Percentiles rank a stretch among this genome's conserved stretches.
These are phyloP conservation scores for Lanmaoa rubissima DNA, from an alignment of 768 basidiomycete genomes.

Conservation along the genomic window DNA sequence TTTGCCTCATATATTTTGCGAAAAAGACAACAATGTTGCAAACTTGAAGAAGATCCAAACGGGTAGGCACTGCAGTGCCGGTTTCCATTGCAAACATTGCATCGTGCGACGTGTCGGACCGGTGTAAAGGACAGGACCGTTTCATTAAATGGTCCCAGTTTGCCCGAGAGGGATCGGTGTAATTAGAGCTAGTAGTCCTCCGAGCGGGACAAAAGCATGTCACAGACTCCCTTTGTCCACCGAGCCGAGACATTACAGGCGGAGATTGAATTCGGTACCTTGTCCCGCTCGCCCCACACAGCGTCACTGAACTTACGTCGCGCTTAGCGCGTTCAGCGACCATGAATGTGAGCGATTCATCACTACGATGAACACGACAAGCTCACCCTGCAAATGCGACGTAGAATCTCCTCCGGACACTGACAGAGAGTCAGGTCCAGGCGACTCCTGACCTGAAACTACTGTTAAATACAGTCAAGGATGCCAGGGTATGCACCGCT, in stretches of 20 bases:
- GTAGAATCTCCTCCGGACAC: constrained; percentile 86
- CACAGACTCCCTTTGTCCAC: not conserved
- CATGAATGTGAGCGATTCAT: constrained; percentile 24
- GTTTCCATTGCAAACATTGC: not conserved
- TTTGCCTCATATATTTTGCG: not conserved
- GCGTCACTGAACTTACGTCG: constrained; percentile 28
- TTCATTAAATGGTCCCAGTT: too few species aligned
- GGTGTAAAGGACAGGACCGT: too few species aligned
- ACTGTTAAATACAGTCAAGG: constrained; percentile 82
- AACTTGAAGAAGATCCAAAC: too few species aligned
- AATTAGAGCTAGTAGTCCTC: not conserved
- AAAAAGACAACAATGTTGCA: not conserved
- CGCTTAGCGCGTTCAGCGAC: constrained; percentile 28
- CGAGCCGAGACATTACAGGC: constrained; percentile 13
- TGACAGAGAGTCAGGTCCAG: constrained; percentile 75
- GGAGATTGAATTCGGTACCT: constrained; percentile 31
- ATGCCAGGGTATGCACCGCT: constrained; percentile 68
- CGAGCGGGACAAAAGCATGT: not conserved
- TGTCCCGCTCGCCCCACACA: constrained; percentile 32
- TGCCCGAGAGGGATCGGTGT: too few species aligned
- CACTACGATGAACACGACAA: not conserved
- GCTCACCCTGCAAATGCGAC: constrained; percentile 1
- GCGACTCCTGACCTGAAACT: constrained; percentile 71
- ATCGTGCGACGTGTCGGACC: too few species aligned
- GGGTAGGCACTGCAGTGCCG: not conserved